Conservation (phyloP, 805 yeast genomes). For the Candida ipomoeae region DNA sequence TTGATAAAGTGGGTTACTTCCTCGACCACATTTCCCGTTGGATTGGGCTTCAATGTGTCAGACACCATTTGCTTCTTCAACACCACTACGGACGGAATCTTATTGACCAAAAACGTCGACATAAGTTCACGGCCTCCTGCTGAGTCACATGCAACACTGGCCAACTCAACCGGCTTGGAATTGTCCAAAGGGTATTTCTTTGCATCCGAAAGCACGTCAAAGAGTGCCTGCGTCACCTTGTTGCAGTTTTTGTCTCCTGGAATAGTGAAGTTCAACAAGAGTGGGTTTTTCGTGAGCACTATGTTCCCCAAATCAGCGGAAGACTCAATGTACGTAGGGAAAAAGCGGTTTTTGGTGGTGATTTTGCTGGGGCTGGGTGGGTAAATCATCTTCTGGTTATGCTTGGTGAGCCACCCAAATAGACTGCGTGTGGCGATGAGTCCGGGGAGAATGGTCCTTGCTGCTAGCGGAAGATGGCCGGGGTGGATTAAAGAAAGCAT, state of each 20-base stretch:
- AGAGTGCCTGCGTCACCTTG: conserved; percentile 58
- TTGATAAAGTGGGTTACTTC: conserved; percentile 32
- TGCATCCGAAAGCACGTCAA: conserved; percentile 28
- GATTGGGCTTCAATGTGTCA: conserved; percentile 25
- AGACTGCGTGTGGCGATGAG: conserved; percentile 7
- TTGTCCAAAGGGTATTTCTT: conserved; percentile 26
- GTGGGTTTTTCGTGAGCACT: conserved; percentile 52
- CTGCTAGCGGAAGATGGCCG: conserved; percentile 7
- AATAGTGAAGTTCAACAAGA: conserved; percentile 67
- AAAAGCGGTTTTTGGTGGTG: conserved; percentile 38
- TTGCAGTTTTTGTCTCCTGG: conserved; percentile 62
- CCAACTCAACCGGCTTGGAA: conserved; percentile 51
- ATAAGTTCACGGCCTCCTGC: conserved; percentile 57
- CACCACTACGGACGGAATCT: conserved; percentile 65
- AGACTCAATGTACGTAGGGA: conserved; percentile 44
- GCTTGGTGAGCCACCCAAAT: conserved; percentile 17
- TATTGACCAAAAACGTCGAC: conserved; percentile 49
- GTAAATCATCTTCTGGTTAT: conserved; percentile 28
- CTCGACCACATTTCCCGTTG: conserved; percentile 22
- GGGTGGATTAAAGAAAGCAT: conserved; percentile 12
- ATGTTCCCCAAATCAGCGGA: conserved; percentile 57
- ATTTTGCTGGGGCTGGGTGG: conserved; percentile 37
- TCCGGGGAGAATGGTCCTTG: conserved; percentile 6
- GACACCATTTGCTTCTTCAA: conserved; percentile 60
- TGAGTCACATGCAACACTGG: conserved; percentile 68